Conservation (phyloP, 176 grass and related monocot species). For the Oropetium thomaeum region DNA sequence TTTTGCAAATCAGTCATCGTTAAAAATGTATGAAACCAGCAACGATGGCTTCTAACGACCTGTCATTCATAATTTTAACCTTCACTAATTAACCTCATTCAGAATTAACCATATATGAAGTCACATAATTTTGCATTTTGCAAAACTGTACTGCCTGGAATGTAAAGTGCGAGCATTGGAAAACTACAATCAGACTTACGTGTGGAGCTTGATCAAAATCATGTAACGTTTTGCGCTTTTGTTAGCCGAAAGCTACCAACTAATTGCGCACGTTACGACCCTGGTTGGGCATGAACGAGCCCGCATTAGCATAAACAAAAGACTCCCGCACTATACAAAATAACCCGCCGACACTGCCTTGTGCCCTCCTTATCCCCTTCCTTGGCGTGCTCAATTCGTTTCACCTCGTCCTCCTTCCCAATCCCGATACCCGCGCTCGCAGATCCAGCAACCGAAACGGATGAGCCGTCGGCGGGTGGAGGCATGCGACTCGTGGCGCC, state of each 20-base stretch:
- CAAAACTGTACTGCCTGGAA: too few species aligned
- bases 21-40: not conserved
- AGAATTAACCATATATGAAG: too few species aligned
- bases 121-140: too few species aligned
- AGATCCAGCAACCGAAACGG: not conserved
- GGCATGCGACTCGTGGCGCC: constrained; percentile 45
- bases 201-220: not conserved
- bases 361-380: constrained; percentile 11
- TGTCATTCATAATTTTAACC: too few species aligned
- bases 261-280: not conserved
- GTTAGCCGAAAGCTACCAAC: not conserved
- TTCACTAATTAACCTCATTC: too few species aligned
- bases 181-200: too few species aligned
- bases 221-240: not conserved
- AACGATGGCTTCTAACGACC: too few species aligned
- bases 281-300: not conserved
- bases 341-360: not conserved
- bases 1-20: not conserved
- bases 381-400: not conserved
- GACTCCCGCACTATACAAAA: not conserved
- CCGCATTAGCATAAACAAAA: not conserved
- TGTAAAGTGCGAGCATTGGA: too few species aligned
- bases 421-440: constrained; percentile 16
- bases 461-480: constrained; percentile 31
- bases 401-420: not conserved